phyloP scores from a whole-genome alignment of 192 early-diverging fungal genomes.

The Geranomyces variabilis region DNA sequence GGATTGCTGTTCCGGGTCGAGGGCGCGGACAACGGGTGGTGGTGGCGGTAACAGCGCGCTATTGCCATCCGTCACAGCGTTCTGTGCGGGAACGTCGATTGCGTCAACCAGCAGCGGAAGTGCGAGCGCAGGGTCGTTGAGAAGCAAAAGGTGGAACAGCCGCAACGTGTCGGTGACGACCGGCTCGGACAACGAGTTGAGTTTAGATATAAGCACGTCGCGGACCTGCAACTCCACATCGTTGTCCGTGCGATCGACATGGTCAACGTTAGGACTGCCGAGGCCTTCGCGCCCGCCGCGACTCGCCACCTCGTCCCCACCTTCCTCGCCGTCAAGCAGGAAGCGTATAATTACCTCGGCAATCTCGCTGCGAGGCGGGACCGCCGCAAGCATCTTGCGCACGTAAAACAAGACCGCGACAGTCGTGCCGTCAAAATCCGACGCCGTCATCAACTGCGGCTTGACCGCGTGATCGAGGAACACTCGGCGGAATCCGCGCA shows the following conservation, averaged over 20 bases:
- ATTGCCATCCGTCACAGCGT: no score
- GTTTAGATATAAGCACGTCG: conserved; percentile 80
- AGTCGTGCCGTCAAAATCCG: conserved; percentile 89
- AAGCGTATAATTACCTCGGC: conserved; percentile 76
- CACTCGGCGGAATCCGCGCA: conserved; percentile 70
- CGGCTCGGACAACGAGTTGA: conserved; percentile 83
- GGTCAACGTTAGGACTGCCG: neutral
- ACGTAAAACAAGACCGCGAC: conserved; percentile 90
- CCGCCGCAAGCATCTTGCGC: conserved; percentile 74
- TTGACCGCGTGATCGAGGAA: conserved; percentile 88
- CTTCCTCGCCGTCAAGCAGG: conserved; percentile 71
- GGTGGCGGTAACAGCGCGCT: neutral
- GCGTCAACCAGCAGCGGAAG: conserved; percentile 74
- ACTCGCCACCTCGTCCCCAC: conserved; percentile 36
- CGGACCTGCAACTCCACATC: conserved; percentile 41
- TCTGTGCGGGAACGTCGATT: neutral
- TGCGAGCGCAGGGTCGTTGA: conserved; percentile 76
- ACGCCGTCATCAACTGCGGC: conserved; percentile 81
- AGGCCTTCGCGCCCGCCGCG: conserved; percentile 17
- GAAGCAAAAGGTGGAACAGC: conserved; percentile 74
- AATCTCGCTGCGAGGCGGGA: conserved; percentile 66
- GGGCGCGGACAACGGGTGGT: neutral
- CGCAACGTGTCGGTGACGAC: conserved; percentile 85
- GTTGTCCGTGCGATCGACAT: neutral
- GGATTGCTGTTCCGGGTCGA: conserved; percentile 32